These are phyloP conservation scores for Linum tenue DNA, from an alignment of 345 rosid genomes.

Conservation along the genomic window DNA sequence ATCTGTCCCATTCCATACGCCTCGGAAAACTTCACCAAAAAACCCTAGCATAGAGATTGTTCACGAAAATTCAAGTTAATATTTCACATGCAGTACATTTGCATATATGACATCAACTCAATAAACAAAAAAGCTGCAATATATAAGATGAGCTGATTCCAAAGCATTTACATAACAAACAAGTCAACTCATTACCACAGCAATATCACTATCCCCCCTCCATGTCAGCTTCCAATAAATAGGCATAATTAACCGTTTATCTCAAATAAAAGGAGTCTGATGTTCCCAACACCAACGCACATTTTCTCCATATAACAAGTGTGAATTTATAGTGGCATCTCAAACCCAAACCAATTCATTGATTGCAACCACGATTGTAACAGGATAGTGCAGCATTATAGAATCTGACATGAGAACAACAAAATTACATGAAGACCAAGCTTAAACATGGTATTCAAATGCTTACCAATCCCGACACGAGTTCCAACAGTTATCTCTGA, in stretches of 20 bases:
- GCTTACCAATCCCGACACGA: constrained; percentile 94
- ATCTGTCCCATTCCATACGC: constrained; percentile 95
- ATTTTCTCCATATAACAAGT: too few relatives aligned
- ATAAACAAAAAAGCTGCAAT: background rate
- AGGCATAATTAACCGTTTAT: too few relatives aligned
- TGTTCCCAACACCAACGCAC: too few relatives aligned
- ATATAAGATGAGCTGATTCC: background rate
- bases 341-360: background rate
- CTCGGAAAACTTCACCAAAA: constrained; percentile 96
- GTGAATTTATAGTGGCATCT: too few relatives aligned
- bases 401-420: too few relatives aligned
- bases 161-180: background rate
- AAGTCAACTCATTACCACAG: constrained; percentile 4
- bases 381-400: too few relatives aligned
- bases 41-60: constrained; percentile 38
- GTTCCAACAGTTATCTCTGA: constrained; percentile 86
- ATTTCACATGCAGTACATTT: background rate
- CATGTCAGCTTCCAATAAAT: too few relatives aligned
- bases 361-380: background rate
- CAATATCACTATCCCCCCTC: too few relatives aligned
- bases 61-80: background rate
- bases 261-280: too few relatives aligned
- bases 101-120: background rate
- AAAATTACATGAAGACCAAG: too few relatives aligned
- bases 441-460: background rate